Conservation (phyloP, 345 rosid species). For the Camelina hispida region DNA sequence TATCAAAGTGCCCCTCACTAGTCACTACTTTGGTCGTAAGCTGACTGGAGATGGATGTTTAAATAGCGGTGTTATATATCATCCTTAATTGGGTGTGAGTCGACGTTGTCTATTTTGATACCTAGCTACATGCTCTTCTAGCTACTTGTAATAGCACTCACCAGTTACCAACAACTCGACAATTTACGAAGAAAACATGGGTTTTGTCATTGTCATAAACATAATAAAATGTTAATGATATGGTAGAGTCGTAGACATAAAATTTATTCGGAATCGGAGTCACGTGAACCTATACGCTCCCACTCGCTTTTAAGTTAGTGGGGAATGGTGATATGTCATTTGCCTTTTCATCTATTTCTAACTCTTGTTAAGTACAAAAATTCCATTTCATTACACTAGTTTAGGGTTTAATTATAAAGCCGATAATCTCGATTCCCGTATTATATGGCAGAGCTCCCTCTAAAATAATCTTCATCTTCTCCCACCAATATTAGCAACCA, state of each 20-base stretch:
- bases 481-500: background rate
- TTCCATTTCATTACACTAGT: slow-evolving; percentile 8
- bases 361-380: background rate
- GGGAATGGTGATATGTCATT: background rate
- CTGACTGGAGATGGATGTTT: background rate
- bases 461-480: background rate
- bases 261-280: slow-evolving; percentile 10
- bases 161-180: slow-evolving; percentile 7
- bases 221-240: no score
- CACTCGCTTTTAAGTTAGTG: background rate
- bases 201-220: background rate
- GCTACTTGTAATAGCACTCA: background rate
- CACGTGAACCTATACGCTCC: slow-evolving; percentile 23
- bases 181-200: slow-evolving; percentile 5
- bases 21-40: background rate
- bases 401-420: background rate
- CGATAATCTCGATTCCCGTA: background rate
- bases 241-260: no score
- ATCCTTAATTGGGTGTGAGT: background rate
- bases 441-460: background rate
- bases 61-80: background rate
- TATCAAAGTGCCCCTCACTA: background rate
- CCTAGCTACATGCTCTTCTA: background rate
- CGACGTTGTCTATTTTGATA: slow-evolving; percentile 2
- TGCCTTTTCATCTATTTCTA: background rate